phyloP scores from a whole-genome alignment of 768 basidiomycete genomes.

The Lyophyllum shimeji region DNA sequence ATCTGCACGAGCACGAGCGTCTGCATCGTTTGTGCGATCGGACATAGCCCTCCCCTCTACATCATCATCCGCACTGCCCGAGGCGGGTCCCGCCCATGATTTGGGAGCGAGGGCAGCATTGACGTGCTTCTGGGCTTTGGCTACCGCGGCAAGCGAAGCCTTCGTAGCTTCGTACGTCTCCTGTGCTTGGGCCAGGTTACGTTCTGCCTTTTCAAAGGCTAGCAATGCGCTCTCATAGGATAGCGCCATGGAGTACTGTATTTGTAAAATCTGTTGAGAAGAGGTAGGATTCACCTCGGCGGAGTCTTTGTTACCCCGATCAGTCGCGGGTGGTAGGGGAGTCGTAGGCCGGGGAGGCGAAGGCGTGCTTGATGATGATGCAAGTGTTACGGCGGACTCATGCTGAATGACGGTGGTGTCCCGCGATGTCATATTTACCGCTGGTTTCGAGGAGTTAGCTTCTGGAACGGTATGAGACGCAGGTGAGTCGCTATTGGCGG shows the following conservation, averaged over 20 bases:
- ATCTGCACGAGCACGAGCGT: background rate
- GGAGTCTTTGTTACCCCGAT: background rate
- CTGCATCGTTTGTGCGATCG: background rate
- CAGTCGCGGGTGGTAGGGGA: background rate
- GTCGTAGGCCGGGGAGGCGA: background rate
- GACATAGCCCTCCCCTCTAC: background rate
- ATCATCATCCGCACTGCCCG: background rate
- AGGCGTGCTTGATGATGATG: background rate
- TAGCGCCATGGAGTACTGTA: background rate
- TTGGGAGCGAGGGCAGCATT: background rate
- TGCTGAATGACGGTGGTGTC: background rate
- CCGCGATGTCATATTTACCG: background rate
- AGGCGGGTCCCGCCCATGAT: too few species aligned
- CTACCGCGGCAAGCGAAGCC: conserved; percentile 3
- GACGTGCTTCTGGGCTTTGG: background rate
- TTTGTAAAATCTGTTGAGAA: background rate
- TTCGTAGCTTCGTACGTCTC: conserved; percentile 10
- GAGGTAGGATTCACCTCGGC: background rate
- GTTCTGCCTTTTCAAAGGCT: conserved; percentile 6
- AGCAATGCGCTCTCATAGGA: conserved; percentile 5
- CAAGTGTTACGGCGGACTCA: background rate
- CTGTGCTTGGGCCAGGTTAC: background rate
- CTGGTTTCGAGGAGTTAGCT: background rate
- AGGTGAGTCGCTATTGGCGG: background rate
- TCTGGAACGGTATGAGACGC: background rate